These are phyloP conservation scores for Polyporus tsugae DNA, from an alignment of 1,284 basidiomycete species.

Conservation along the genomic window DNA sequence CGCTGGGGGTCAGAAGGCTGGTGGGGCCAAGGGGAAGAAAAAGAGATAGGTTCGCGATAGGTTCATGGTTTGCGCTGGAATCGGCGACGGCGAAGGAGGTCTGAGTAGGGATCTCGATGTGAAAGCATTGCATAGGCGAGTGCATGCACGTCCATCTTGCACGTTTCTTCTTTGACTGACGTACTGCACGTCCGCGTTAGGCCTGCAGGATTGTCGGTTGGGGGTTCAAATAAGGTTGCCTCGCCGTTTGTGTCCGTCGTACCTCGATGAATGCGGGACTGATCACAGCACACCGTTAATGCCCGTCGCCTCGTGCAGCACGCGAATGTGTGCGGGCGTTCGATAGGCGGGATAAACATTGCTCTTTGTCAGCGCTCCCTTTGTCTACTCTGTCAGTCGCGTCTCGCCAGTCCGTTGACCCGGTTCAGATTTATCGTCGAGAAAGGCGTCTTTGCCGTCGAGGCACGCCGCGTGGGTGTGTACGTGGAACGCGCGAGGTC, in stretches of 20 bases:
- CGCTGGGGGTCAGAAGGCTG: slow-evolving; percentile 45
- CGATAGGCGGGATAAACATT: background rate
- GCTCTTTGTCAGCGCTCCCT: background rate
- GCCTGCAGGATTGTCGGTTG: slow-evolving; percentile 3
- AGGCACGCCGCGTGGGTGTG: slow-evolving; percentile 19
- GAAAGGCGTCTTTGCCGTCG: slow-evolving; percentile 3
- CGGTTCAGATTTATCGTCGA: background rate
- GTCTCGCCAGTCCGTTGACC: background rate
- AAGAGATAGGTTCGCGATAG: slow-evolving; percentile 48
- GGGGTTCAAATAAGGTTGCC: slow-evolving; percentile 21
- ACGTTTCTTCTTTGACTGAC: background rate
- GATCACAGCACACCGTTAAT: slow-evolving; percentile 12
- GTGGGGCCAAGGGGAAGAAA: slow-evolving; percentile 58
- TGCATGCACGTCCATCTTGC: background rate
- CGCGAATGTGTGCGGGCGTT: slow-evolving; percentile 2
- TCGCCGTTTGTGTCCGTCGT: slow-evolving; percentile 25
- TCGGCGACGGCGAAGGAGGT: slow-evolving; percentile 23
- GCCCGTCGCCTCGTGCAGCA: slow-evolving; percentile 5
- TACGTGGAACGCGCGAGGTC: slow-evolving; percentile 29
- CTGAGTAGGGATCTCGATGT: slow-evolving; percentile 3
- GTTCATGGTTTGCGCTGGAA: background rate
- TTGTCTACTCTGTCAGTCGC: background rate
- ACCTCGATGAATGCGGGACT: slow-evolving; percentile 16
- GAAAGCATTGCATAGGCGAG: background rate
- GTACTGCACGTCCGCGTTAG: background rate